Percentiles rank a stretch among this genome's conserved stretches.
Evolutionary conservation across 805 yeast genomes (phyloP).

Genomic region (Grigorovia humatica): DNA sequence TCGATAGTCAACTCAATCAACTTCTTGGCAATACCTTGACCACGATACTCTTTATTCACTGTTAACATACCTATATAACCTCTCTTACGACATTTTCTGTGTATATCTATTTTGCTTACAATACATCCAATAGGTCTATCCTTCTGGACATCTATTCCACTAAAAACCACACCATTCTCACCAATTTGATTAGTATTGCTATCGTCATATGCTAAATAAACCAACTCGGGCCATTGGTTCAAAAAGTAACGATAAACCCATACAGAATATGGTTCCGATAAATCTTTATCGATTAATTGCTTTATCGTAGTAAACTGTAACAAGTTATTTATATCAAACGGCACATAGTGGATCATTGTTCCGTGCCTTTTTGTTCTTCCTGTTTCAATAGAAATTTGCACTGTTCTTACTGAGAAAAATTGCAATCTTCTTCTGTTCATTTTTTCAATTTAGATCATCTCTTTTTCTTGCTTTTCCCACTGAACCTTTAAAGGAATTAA

Average conservation of each 20-base stretch:
- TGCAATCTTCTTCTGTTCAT: too few species aligned
- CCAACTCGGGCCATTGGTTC: conserved; percentile 82
- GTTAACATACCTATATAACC: conserved; percentile 98
- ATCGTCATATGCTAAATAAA: conserved; percentile 47
- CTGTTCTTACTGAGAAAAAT: too few species aligned
- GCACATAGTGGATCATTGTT: conserved; percentile 11
- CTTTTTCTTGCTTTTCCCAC: too few species aligned
- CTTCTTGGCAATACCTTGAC: conserved; percentile 70
- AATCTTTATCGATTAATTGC: conserved; percentile 53
- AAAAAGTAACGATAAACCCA: conserved; percentile 88
- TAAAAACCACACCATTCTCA: conserved; percentile 5
- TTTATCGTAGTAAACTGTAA: conserved; percentile 40
- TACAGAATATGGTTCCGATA: conserved; percentile 89
- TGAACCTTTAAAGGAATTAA: too few species aligned
- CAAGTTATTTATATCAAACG: conserved; percentile 18
- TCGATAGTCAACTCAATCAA: conserved; percentile 55
- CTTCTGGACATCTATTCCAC: conserved; percentile 1
- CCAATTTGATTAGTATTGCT: conserved; percentile 14
- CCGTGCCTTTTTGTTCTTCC: not conserved
- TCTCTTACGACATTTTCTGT: conserved; percentile 53
- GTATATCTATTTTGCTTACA: conserved; percentile 71
- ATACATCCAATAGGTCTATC: conserved; percentile 63
- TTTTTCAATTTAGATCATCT: too few species aligned
- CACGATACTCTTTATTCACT: conserved; percentile 60
- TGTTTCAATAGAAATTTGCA: too few species aligned